Percentiles rank a stretch among this genome's conserved stretches.
Evolutionary conservation across 2,329 filamentous ascomycete species (phyloP).

Genomic region (Rhynchosporium agropyri): DNA sequence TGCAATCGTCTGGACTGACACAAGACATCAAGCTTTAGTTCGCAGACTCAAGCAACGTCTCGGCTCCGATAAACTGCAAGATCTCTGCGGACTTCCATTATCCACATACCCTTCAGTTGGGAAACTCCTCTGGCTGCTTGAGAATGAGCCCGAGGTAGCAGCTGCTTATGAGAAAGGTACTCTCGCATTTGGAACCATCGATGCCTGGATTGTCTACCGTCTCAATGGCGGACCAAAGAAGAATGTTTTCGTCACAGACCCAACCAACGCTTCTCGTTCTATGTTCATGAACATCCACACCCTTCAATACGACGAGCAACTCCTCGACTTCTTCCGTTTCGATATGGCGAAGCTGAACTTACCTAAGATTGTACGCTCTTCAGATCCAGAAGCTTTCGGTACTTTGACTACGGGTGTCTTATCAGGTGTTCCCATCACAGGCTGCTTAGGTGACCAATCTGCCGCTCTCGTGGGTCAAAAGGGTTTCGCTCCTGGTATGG

Average conservation of each 20-base stretch:
- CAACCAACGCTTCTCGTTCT: conserved; percentile 78
- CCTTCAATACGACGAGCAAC: conserved; percentile 71
- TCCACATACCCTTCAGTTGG: conserved; percentile 82
- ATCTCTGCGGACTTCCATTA: conserved; percentile 74
- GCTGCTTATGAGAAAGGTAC: conserved; percentile 71
- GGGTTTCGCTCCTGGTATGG: conserved; percentile 73
- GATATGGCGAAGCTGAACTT: conserved; percentile 70
- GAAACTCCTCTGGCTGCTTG: conserved; percentile 77
- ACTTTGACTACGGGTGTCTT: conserved; percentile 61
- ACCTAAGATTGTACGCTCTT: conserved; percentile 75
- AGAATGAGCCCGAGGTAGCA: conserved; percentile 67
- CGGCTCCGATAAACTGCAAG: conserved; percentile 68
- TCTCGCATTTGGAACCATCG: conserved; percentile 78
- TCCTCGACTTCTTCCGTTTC: conserved; percentile 75
- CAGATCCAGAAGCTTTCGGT: conserved; percentile 70
- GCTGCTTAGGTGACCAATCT: conserved; percentile 81
- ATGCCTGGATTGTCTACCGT: conserved; percentile 79
- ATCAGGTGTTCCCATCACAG: conserved; percentile 70
- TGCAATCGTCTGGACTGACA: conserved; percentile 85
- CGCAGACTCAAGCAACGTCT: conserved; percentile 69
- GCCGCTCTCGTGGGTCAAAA: conserved; percentile 80
- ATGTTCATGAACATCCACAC: conserved; percentile 87
- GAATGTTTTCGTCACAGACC: conserved; percentile 73
- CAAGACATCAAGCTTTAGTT: conserved; percentile 70
- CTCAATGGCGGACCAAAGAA: conserved; percentile 71